These are phyloP conservation scores for Fusarium sp. DNA, from an alignment of 2,329 filamentous ascomycete species.

Conservation along the genomic window DNA sequence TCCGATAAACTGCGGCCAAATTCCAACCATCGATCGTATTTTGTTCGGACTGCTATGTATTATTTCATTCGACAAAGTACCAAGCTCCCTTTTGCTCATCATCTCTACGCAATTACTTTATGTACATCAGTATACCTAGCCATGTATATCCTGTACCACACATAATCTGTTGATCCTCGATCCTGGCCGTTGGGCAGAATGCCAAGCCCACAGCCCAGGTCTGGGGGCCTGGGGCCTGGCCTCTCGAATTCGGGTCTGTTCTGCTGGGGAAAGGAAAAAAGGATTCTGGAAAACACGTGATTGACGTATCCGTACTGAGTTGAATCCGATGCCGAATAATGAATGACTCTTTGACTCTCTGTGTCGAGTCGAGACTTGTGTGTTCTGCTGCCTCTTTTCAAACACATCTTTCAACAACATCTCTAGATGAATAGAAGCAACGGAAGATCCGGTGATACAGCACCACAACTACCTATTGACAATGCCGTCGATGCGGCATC, in stretches of 20 bases:
- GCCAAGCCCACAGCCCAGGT: not conserved
- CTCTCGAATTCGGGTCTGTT: constrained; percentile 30
- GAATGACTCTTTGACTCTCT: no score
- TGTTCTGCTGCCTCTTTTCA: no score
- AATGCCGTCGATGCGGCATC: not conserved
- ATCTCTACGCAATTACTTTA: constrained; percentile 19
- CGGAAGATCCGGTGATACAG: not conserved
- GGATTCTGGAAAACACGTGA: not conserved
- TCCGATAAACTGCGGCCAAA: not conserved
- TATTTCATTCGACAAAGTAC: not conserved
- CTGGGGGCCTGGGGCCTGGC: no score
- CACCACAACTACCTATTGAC: no score
- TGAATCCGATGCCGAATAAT: no score
- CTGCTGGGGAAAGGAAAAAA: constrained; percentile 13
- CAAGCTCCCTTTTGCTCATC: constrained; percentile 18
- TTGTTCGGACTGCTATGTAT: constrained; percentile 16
- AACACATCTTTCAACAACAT: no score
- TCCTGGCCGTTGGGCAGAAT: constrained; percentile 6
- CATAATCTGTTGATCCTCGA: constrained; percentile 3
- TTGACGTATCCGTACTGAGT: not conserved
- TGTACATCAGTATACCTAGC: not conserved
- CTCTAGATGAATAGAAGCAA: not conserved
- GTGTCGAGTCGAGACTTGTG: no score
- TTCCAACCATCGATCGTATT: no score
- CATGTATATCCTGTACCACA: not conserved